These are phyloP conservation scores for Trichoderma asperellum DNA, from an alignment of 2,329 filamentous ascomycete genomes.

Conservation along the genomic window DNA sequence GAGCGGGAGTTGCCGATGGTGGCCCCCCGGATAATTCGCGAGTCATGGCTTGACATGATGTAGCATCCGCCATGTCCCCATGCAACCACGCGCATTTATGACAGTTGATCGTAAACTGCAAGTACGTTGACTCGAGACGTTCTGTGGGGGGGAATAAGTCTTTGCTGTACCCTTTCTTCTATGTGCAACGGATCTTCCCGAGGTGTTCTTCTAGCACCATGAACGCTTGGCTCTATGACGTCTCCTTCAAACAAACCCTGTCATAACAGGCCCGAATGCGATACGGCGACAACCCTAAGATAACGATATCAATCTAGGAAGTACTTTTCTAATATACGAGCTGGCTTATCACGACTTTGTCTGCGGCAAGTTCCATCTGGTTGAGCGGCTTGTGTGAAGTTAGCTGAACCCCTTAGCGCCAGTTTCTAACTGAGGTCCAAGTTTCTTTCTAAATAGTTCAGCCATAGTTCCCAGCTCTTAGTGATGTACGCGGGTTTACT, in stretches of 20 bases:
- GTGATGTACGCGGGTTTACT: background rate
- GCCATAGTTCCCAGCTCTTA: background rate
- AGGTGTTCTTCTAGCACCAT: background rate
- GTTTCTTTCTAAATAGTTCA: background rate
- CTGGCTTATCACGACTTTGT: background rate
- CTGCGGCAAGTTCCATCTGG: background rate
- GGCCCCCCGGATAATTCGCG: conserved; percentile 1
- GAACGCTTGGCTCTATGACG: background rate
- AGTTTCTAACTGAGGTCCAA: too few relatives aligned
- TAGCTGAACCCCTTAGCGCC: background rate
- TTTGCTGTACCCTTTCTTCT: background rate
- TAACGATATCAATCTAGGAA: background rate
- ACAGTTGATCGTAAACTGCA: background rate
- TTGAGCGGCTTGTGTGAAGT: background rate
- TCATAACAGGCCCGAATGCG: background rate
- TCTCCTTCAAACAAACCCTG: background rate
- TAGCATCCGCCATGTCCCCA: conserved; percentile 1
- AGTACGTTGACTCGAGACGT: background rate
- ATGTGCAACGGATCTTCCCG: background rate
- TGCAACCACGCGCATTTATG: background rate
- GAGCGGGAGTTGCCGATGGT: background rate
- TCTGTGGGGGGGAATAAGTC: background rate
- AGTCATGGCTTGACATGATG: conserved; percentile 20
- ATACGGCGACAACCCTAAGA: background rate
- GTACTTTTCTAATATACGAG: background rate